Conservation (phyloP, 352 stramenopile genomes). For the Peronospora belbahrii region DNA sequence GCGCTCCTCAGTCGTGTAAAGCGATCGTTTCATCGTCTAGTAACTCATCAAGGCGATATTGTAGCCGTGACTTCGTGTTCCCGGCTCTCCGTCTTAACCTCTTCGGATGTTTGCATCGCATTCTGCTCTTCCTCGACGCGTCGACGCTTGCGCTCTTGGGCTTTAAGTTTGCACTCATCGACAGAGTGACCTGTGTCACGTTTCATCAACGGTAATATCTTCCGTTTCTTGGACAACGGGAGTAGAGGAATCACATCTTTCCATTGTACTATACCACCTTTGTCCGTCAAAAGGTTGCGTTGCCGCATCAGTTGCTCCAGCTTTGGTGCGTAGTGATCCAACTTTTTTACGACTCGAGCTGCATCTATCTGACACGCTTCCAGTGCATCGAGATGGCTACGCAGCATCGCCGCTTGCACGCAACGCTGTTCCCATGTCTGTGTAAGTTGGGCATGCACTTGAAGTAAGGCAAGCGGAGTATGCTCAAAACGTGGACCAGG, state of each 20-base stretch:
- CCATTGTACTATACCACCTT: conserved; percentile 25
- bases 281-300: conserved; percentile 35
- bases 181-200: conserved; percentile 74
- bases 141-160: conserved; percentile 65
- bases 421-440: conserved; percentile 78
- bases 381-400: conserved; percentile 62
- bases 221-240: conserved; percentile 42
- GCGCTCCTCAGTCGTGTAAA: conserved; percentile 1
- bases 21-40: conserved; percentile 4
- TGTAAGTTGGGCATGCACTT: conserved; percentile 75
- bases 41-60: conserved; percentile 13
- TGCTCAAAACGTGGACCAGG: conserved; percentile 50
- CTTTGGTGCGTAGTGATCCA: conserved; percentile 66
- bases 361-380: conserved; percentile 37
- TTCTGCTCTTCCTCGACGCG: conserved; percentile 26
- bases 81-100: conserved; percentile 11
- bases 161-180: conserved; percentile 68
- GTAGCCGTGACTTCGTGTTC: conserved; percentile 5
- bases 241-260: conserved; percentile 52
- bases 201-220: conserved; percentile 52
- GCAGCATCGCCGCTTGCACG: conserved; percentile 64
- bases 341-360: conserved; percentile 41
- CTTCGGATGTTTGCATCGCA: conserved; percentile 7
- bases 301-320: conserved; percentile 73
- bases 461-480: conserved; percentile 65